A percentile compares a stretch with the other conserved stretches of the same genome.
These are phyloP conservation scores for Ophiostoma sp. DNA, from an alignment of 2,329 filamentous ascomycete species.

Conservation along the genomic window DNA sequence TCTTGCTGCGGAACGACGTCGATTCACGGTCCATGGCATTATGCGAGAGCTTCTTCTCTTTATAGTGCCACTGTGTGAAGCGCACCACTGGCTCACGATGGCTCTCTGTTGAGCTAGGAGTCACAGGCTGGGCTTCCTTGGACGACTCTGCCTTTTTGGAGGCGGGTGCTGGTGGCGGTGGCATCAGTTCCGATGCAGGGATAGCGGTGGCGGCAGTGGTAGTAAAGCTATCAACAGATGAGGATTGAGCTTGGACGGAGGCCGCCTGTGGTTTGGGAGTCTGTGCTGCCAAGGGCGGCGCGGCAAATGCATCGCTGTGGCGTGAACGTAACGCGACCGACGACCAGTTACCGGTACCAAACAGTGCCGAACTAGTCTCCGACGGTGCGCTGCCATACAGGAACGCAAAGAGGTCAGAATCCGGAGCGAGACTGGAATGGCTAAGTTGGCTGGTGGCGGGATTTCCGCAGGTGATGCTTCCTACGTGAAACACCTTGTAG, in stretches of 20 bases:
- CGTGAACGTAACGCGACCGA: background rate
- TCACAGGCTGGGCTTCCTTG: slow-evolving; percentile 27
- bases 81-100: slow-evolving; percentile 33
- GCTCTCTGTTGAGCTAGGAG: background rate
- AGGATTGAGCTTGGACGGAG: background rate
- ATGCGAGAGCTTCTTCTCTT: slow-evolving; percentile 13
- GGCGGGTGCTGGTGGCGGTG: background rate
- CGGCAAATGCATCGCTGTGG: background rate
- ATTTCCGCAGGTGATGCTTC: background rate
- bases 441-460: background rate
- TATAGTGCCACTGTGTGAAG: slow-evolving; percentile 54
- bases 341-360: slow-evolving; percentile 15
- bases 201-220: background rate
- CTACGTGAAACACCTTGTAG: slow-evolving; percentile 1
- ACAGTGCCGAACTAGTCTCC: background rate
- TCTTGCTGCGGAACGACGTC: slow-evolving; percentile 59
- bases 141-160: background rate
- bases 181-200: background rate
- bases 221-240: background rate
- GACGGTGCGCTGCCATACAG: background rate
- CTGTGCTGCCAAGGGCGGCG: background rate
- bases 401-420: background rate
- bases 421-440: too few relatives aligned
- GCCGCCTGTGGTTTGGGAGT: background rate
- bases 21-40: slow-evolving; percentile 19